Base-by-base conservation (phyloP, 345 rosid species). In the Laguncularia racemosa region DNA sequence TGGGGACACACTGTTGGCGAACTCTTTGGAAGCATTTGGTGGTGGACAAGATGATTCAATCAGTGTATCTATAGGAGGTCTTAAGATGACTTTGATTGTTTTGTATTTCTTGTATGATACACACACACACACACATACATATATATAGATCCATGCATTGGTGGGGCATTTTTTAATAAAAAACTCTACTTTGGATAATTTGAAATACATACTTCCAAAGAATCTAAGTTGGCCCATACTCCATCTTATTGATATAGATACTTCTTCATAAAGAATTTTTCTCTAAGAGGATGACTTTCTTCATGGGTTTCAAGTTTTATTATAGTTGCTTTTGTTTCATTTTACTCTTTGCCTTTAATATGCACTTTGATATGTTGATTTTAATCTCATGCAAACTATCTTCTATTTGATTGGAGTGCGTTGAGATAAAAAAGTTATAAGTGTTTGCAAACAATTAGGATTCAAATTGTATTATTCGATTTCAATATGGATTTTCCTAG, bases 41-140 rank as follows among this genome's bases (percentile, higher is more conserved):
- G 95, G 86, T 61, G 95, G 90, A 63, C 85, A 75, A 52, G 97
- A 90, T 74, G 95, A 90, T 71, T 90, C 90, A 28, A 71, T 84
- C 57, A 83, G 95, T 72, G 79, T 83, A 44, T 84, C 92, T 8
- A 81, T 84, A 18, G 97, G 97, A 90, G 95, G 96, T 88, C 68
- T 69, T 3, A 62, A 55, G 58, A 48, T 63, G 50, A 47, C 20
- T 57, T 53, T 59, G 49, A 55, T 46, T 57, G 26, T 38, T 53
- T 20, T 61, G 26, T 46, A 14, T 46, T 43, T 53, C 65, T 61
- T 51, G 6, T 0, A 2, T 1, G 2, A 48, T 13, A 4, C 13
- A 61, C 43, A n/a, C n/a, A n/a, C n/a, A n/a, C n/a, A n/a, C n/a
- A n/a, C n/a, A n/a, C n/a, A n/a, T n/a, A 47, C n/a, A 16, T 47